Base-by-base conservation (phyloP, 257 asterid species). In the Hygrophila difformis region DNA sequence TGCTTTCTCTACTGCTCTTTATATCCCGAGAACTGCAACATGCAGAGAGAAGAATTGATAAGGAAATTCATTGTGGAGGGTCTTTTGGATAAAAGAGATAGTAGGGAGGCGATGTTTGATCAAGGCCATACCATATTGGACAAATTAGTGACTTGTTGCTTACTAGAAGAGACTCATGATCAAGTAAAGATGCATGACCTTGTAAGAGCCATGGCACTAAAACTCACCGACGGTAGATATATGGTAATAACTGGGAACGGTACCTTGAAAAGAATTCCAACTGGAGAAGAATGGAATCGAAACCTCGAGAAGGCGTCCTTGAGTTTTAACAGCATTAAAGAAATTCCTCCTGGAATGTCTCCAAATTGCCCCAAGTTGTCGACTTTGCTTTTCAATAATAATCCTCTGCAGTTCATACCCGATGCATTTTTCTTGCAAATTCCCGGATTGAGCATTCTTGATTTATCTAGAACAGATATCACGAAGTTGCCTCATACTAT, bases 1-100 rank as follows among this genome's bases (percentile, higher is more conserved):
- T 61, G 61, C 36, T 53, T 61, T 40, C 9, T 60, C 29, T 37
- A 44, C 3, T 60, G 66, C 44, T 52, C 55, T 5, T 28, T 60
- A 39, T 60, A 53, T 39, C 67, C 61, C 0, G 67, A 53, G 16
- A 61, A 61, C 5, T 8, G 1, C 10, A 0, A 2, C 3, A 47
- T 61, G 18, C 1, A 1, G 0, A 39, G 3, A 21, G 18, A 20
- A 1, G 15, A 17, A n/a, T 6, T 60, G 20, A 5, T 51, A 0
- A 5, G 26, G 18, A 37, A 6, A 18, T 44, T 60, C 43, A 51
- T 59, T 9, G 20, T 38, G 2, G 65, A 59, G 34, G 51, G 38
- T 22, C 42, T 49, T 51, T n/a, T 59, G 60, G 55, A 52, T 26
- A 18, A 9, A 44, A 44, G 48, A 45, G 36, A 60, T 22, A 24